These are phyloP conservation scores for Yarrowia hollandica DNA, from an alignment of 805 yeast genomes.

Conservation along the genomic window DNA sequence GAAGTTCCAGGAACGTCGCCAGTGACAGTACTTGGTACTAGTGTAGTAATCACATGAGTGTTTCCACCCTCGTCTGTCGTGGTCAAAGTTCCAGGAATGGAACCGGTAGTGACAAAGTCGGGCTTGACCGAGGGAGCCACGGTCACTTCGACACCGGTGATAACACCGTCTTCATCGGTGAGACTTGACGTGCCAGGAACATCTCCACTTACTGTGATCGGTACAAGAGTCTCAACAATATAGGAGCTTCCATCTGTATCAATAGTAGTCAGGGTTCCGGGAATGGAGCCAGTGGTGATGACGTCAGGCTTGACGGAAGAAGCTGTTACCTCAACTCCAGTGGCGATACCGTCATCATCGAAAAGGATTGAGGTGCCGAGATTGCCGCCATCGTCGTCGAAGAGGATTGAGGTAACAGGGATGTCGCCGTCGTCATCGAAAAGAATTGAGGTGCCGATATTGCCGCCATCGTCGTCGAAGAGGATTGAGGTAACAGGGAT, in stretches of 20 bases:
- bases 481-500: neutral
- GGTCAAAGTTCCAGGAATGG: neutral
- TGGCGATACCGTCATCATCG: neutral
- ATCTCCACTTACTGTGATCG: neutral
- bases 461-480: neutral
- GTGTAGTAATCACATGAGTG: neutral
- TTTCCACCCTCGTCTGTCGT: neutral
- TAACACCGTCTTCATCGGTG: neutral
- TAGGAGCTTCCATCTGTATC: neutral
- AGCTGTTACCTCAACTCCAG: neutral
- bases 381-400: neutral
- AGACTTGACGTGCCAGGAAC: neutral
- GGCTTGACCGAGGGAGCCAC: neutral
- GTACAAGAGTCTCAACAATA: neutral
- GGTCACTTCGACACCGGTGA: neutral
- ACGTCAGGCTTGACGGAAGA: neutral
- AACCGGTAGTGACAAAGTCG: neutral
- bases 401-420: neutral
- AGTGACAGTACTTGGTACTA: neutral
- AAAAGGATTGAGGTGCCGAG: neutral
- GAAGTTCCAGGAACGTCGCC: neutral
- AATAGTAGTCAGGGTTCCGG: neutral
- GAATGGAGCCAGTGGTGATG: neutral
- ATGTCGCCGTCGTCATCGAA: neutral
- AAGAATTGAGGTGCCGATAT: no score